Base-by-base conservation (phyloP, 1,139 yeast genomes). In the Candida glucosophila region DNA sequence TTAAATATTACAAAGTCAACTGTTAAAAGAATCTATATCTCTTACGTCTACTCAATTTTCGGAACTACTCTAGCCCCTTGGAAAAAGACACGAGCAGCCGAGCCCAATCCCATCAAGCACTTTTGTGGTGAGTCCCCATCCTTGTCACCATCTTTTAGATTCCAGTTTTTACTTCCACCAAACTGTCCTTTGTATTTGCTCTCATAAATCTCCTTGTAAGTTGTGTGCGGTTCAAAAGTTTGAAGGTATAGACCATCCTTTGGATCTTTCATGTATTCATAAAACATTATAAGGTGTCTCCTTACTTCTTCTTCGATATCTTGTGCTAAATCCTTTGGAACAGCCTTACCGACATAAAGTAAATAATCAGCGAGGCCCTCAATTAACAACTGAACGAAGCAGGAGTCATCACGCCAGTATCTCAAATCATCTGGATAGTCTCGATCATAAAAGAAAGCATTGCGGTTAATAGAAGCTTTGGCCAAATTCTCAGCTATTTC, bases 281-380 rank as follows among this genome's bases (percentile, higher is more conserved):
- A 64, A 39, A 70, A 70, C 55, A 66, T 67, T 10, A 62, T 55
- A 40, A 71, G 50, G 44, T 72, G 77, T 40, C 76, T 58, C 22
- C 48, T 45, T 14, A 70, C 44, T 40, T 73, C 77, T 15, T 47
- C 55, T 25, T 50, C 54, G 25, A 69, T 59, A 15, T 54, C 40
- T 15, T 47, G 36, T 4, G 58, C 49, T 25, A 61, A 50, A 12
- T 49, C 64, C 19, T 46, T 49, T 2, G 69, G 63, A 5, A 67
- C 74, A 3, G 58, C 66, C 19, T 56, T 47, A 12, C 67, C 71
- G 25, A 72, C 55, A 23, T 58, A 63, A 34, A 72, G 49, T 40
- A 75, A 43, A 44, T 73, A 77, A 43, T 77, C 86, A 2, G 81
- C 81, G 31, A 76, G 56, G 0, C 86, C 86, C 46, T 77, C 86